Base-by-base conservation (phyloP, 305 asterid species). In the Stenogyne calaminthoides region DNA sequence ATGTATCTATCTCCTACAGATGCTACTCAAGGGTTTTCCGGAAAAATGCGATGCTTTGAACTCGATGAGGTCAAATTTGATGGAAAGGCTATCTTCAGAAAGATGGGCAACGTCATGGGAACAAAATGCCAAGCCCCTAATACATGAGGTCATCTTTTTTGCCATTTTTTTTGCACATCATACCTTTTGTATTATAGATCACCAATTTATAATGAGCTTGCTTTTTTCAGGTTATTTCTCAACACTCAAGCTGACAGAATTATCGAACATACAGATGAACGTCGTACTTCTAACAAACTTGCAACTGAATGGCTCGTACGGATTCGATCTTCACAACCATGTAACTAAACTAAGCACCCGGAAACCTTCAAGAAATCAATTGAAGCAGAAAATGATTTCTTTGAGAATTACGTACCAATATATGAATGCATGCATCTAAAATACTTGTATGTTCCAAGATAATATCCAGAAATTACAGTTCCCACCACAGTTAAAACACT, bases 21-120 rank as follows among this genome's bases (percentile, higher is more conserved):
- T 84, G 93, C 82, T 94, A 74, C 88, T 95, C 51, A 84, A 92
- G 78, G 99, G 93, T 36, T 95, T 95, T 76, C 98, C 99, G 22
- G 83, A 77, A 69, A 83, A 82, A 78, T 86, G 91, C 55, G 83
- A 86, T 69, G 80, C 78, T 19, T 79, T 95, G 85, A 82, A 75
- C 73, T 82, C 85, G 60, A 80, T 95, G 91, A 88, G 89, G 69
- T 78, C 82, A 40, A 88, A 81, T 64, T 87, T 90, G 84, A 80
- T 85, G 83, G 93, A 77, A 74, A 85, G 85, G 83, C 77, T 83
- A 64, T 88, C 91, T 57, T 84, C 91, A 19, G 81, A 87, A 76
- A 80, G 88, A 71, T 95, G 99, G 98, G 86, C 86, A 29, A 81
- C 91, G 3, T 91, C 83, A 61, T 92, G 99, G 99, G 97, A 92